phyloP scores from a whole-genome alignment of 345 rosid species.

The Durio zibethinus region DNA sequence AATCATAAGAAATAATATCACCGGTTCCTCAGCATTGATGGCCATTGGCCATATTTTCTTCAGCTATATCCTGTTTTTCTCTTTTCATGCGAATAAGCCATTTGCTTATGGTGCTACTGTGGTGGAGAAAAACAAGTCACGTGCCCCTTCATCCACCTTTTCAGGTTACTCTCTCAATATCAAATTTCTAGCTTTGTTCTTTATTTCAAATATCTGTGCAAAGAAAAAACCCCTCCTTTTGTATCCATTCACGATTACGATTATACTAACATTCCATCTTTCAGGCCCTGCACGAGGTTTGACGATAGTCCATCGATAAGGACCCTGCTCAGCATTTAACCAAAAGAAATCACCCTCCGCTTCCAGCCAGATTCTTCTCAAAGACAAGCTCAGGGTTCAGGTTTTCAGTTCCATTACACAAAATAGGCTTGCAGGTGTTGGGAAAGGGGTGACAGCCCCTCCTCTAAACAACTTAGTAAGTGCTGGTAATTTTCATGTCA shows the following conservation, averaged over 20 bases:
- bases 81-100: neutral
- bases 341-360: neutral
- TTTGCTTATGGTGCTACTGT: neutral
- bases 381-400: conserved; percentile 18
- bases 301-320: neutral
- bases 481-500: conserved; percentile 4
- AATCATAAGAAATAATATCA: neutral
- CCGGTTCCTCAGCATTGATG: neutral
- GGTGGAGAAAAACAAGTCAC: neutral
- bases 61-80: neutral
- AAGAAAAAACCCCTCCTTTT: too few species aligned
- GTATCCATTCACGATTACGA: neutral
- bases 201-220: too few species aligned
- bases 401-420: neutral
- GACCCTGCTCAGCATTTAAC: conserved; percentile 16
- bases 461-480: neutral
- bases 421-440: neutral
- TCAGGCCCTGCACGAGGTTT: conserved; percentile 14
- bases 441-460: too few species aligned
- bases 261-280: neutral
- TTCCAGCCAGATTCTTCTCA: neutral
- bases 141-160: neutral
- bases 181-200: neutral
- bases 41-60: neutral
- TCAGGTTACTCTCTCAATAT: neutral